Evolutionary conservation across 1,284 basidiomycete genomes (phyloP).

Genomic region (Ustanciosporium gigantosporum): DNA sequence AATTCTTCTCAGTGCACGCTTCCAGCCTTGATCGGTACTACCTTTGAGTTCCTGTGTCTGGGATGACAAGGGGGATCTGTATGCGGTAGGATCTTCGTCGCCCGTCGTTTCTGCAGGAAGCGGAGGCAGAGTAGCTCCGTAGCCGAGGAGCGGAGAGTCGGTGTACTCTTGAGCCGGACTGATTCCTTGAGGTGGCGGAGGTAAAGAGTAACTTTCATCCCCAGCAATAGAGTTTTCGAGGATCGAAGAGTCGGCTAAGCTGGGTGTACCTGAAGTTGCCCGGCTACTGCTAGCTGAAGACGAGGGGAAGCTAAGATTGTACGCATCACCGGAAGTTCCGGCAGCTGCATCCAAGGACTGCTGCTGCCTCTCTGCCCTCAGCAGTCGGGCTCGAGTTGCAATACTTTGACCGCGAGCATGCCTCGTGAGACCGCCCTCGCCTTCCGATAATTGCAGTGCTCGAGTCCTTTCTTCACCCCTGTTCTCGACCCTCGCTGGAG

Average conservation of each 20-base stretch:
- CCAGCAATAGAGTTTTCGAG: constrained; percentile 36
- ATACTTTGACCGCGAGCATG: constrained; percentile 13
- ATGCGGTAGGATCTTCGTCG: constrained; percentile 16
- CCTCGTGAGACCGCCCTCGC: constrained; percentile 16
- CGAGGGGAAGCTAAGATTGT: constrained; percentile 14
- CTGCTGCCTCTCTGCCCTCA: constrained; percentile 24
- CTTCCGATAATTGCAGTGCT: constrained; percentile 22
- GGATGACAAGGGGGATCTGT: constrained; percentile 8
- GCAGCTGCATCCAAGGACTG: constrained; percentile 30
- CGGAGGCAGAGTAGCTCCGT: constrained; percentile 16
- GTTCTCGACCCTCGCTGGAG: constrained; percentile 10
- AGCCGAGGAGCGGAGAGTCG: constrained; percentile 17
- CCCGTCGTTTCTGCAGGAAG: constrained; percentile 29
- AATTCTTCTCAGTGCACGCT: constrained; percentile 19
- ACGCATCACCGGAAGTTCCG: constrained; percentile 2
- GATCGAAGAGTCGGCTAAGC: constrained; percentile 18
- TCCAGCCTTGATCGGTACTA: constrained; percentile 32
- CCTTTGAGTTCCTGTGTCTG: not conserved
- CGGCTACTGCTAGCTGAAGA: constrained; percentile 9
- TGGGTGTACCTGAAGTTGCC: constrained; percentile 11
- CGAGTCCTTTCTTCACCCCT: constrained; percentile 19
- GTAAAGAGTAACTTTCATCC: constrained; percentile 40
- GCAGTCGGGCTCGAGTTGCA: constrained; percentile 21
- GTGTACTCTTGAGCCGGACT: not conserved
- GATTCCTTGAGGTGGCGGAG: not conserved